A percentile compares a stretch with the other conserved stretches of the same genome.
phyloP scores from a whole-genome alignment of 2,329 filamentous ascomycete genomes.

The Aspergillus felis region DNA sequence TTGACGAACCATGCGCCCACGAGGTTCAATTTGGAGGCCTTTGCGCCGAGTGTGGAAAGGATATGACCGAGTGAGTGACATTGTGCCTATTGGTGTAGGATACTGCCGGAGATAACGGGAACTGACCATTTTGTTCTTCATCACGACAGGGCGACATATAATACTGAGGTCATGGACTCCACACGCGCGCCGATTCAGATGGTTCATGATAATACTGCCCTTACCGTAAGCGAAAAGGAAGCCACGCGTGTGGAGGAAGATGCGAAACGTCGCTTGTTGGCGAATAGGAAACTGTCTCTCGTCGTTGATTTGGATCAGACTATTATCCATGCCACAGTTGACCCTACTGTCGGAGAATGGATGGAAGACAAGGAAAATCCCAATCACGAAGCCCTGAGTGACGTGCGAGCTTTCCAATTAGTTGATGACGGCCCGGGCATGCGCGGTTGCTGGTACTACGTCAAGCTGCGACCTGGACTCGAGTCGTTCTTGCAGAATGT shows the following conservation, averaged over 20 bases:
- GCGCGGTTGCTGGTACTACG: slow-evolving; percentile 89
- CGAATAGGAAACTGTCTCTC: slow-evolving; percentile 78
- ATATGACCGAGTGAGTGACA: slow-evolving; percentile 73
- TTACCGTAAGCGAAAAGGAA: slow-evolving; percentile 79
- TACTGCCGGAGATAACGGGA: background rate
- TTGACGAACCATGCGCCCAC: slow-evolving; percentile 89
- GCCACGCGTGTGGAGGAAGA: slow-evolving; percentile 80
- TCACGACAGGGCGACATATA: slow-evolving; percentile 62
- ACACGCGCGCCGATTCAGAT: slow-evolving; percentile 90
- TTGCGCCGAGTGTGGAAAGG: slow-evolving; percentile 88
- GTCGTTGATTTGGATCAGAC: slow-evolving; percentile 98
- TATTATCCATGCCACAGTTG: slow-evolving; percentile 96
- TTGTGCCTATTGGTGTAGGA: slow-evolving; percentile 1
- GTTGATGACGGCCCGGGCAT: slow-evolving; percentile 76
- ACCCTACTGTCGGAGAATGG: slow-evolving; percentile 95
- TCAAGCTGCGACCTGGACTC: slow-evolving; percentile 90
- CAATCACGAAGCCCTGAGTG: slow-evolving; percentile 85
- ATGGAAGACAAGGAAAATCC: slow-evolving; percentile 82
- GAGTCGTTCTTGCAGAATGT: slow-evolving; percentile 74
- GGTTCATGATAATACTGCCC: slow-evolving; percentile 82
- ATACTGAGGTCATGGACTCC: slow-evolving; percentile 72
- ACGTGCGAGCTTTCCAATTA: slow-evolving; percentile 84
- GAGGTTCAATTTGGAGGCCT: slow-evolving; percentile 87
- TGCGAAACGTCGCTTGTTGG: slow-evolving; percentile 75
- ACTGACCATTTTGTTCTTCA: background rate